phyloP scores from a whole-genome alignment of 2,329 filamentous ascomycete species.

The Phialophora tarda region DNA sequence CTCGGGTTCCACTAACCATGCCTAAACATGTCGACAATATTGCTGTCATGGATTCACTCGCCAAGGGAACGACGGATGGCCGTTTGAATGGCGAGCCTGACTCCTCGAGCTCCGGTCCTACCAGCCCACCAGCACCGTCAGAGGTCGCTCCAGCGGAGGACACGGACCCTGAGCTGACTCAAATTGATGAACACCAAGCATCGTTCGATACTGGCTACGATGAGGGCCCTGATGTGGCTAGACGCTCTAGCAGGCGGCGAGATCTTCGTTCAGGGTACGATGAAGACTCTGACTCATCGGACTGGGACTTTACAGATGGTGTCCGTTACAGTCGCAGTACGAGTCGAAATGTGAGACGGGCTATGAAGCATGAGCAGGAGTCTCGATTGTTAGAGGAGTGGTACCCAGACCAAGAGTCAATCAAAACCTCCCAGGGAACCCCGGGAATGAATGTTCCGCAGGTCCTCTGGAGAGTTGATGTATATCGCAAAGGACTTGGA shows the following conservation, averaged over 20 bases:
- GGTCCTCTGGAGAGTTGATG: neutral
- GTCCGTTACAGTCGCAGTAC: neutral
- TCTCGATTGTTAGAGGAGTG: neutral
- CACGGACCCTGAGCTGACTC: neutral
- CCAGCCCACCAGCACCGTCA: neutral
- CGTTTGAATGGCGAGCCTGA: neutral
- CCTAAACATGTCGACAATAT: neutral
- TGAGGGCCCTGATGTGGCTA: neutral
- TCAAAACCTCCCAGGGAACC: neutral
- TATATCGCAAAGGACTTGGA: neutral
- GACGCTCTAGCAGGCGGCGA: neutral
- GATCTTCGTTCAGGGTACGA: too few relatives aligned
- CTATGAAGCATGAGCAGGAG: neutral
- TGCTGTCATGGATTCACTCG: neutral
- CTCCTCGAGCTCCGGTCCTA: neutral
- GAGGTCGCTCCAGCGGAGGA: neutral
- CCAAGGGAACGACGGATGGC: neutral
- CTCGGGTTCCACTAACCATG: neutral
- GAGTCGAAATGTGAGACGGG: neutral
- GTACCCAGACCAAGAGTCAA: neutral
- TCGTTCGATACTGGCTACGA: neutral
- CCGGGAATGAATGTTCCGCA: neutral
- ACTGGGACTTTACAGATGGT: neutral
- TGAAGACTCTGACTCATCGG: neutral
- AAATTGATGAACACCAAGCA: neutral